Evolutionary conservation across 352 stramenopile genomes (phyloP).

Genomic region (Globisporangium rhizosaccharum): DNA sequence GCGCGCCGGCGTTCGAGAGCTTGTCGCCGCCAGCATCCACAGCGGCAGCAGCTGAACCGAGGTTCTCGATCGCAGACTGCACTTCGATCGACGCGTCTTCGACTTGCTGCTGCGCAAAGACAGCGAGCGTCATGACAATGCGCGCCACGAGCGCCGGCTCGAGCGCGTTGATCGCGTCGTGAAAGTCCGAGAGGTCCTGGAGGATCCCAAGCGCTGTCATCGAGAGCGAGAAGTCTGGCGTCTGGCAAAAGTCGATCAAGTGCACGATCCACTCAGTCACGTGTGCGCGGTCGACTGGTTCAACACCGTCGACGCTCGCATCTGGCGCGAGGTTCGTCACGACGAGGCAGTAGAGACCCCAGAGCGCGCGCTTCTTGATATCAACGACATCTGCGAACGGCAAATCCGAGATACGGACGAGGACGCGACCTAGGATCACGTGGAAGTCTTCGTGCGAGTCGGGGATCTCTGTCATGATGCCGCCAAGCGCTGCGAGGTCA

Average conservation of each 20-base stretch:
- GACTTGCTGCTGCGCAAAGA: conserved; percentile 84
- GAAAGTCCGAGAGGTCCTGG: conserved; percentile 74
- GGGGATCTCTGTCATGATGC: conserved; percentile 62
- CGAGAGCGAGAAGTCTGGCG: conserved; percentile 67
- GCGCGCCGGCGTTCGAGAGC: conserved; percentile 17
- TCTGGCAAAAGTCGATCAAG: conserved; percentile 76
- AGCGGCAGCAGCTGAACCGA: conserved; percentile 8
- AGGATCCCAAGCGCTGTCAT: conserved; percentile 74
- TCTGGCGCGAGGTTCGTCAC: conserved; percentile 52
- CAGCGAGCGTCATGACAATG: conserved; percentile 85
- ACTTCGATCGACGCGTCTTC: conserved; percentile 86
- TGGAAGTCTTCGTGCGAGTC: conserved; percentile 66
- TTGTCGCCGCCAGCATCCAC: conserved; percentile 13
- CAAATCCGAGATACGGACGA: conserved; percentile 70
- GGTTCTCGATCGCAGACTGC: conserved; percentile 66
- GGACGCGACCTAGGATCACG: conserved; percentile 59
- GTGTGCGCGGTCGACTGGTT: conserved; percentile 33
- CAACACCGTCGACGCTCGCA: conserved; percentile 11
- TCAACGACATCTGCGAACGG: conserved; percentile 68
- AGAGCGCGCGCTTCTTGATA: conserved; percentile 79
- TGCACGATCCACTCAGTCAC: conserved; percentile 76
- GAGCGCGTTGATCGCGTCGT: conserved; percentile 61
- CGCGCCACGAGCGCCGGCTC: conserved; percentile 63
- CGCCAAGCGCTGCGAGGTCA: conserved; percentile 26
- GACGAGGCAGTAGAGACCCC: conserved; percentile 72